These are phyloP conservation scores for Candida glaebosa DNA, from an alignment of 805 yeast species.

Conservation along the genomic window DNA sequence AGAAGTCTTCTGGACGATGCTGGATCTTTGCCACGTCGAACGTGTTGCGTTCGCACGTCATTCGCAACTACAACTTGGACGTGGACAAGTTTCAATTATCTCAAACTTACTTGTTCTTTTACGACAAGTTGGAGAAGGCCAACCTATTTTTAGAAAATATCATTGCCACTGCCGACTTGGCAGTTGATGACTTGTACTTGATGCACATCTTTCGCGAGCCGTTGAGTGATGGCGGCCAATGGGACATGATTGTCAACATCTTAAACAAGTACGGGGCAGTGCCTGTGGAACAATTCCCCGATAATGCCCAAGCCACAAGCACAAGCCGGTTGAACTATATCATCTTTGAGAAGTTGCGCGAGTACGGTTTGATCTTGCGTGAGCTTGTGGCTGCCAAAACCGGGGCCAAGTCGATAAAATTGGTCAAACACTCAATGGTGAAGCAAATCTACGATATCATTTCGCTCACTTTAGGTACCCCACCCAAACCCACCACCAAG, in stretches of 20 bases:
- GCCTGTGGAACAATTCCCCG: constrained; percentile 73
- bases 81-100: constrained; percentile 63
- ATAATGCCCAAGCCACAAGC: constrained; percentile 55
- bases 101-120: constrained; percentile 76
- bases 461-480: constrained; percentile 69
- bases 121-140: constrained; percentile 83
- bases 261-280: constrained; percentile 79
- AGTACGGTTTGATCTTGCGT: constrained; percentile 71
- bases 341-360: constrained; percentile 68
- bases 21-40: constrained; percentile 88
- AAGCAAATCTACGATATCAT: constrained; percentile 63
- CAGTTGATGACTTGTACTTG: constrained; percentile 66
- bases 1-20: constrained; percentile 75
- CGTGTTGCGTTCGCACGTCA: constrained; percentile 60
- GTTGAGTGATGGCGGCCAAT: constrained; percentile 83
- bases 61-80: constrained; percentile 54
- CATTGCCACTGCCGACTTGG: constrained; percentile 62
- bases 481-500: constrained; percentile 67
- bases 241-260: constrained; percentile 75
- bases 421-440: constrained; percentile 32
- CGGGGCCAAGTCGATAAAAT: constrained; percentile 36
- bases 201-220: constrained; percentile 66
- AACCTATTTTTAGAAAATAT: constrained; percentile 78
- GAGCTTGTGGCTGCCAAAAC: constrained; percentile 33
- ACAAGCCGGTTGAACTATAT: constrained; percentile 56